Conservation (phyloP, 768 basidiomycete genomes). For the Cyclocybe cylindracea region DNA sequence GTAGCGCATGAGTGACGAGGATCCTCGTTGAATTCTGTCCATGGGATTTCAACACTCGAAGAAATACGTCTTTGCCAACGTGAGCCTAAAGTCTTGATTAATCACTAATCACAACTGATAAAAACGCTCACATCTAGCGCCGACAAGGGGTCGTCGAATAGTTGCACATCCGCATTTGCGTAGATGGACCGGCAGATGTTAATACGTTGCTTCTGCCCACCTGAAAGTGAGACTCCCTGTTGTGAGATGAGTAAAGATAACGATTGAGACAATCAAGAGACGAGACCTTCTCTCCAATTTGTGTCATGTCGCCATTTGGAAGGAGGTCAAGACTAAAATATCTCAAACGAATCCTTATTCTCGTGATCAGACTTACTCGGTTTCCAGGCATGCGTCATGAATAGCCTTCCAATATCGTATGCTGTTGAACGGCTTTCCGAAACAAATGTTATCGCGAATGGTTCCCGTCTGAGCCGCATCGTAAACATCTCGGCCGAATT, state of each 20-base stretch:
- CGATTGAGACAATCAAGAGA: neutral
- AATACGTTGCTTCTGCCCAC: constrained; percentile 76
- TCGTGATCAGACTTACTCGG: constrained; percentile 39
- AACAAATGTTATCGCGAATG: constrained; percentile 85
- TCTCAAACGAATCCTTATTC: neutral
- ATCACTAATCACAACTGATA: neutral
- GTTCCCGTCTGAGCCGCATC: constrained; percentile 62
- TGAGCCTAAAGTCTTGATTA: constrained; percentile 42
- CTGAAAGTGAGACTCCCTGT: constrained; percentile 80
- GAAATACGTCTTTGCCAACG: constrained; percentile 84
- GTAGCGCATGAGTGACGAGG: constrained; percentile 88
- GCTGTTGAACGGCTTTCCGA: constrained; percentile 82
- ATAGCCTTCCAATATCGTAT: constrained; percentile 81
- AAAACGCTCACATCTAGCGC: constrained; percentile 63
- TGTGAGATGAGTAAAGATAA: neutral
- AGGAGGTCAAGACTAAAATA: constrained; percentile 58
- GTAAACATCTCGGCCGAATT: constrained; percentile 3
- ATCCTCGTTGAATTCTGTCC: constrained; percentile 72
- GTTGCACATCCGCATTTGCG: constrained; percentile 79
- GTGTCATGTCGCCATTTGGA: constrained; percentile 74
- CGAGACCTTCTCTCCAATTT: constrained; percentile 40
- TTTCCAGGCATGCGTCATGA: constrained; percentile 72
- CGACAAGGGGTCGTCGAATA: constrained; percentile 86
- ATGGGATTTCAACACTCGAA: constrained; percentile 71
- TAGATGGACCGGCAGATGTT: constrained; percentile 88